Percentiles rank a stretch among this genome's conserved stretches.
Evolutionary conservation across 2,329 filamentous ascomycete species (phyloP).

Genomic region (Pseudogymnoascus sp.): DNA sequence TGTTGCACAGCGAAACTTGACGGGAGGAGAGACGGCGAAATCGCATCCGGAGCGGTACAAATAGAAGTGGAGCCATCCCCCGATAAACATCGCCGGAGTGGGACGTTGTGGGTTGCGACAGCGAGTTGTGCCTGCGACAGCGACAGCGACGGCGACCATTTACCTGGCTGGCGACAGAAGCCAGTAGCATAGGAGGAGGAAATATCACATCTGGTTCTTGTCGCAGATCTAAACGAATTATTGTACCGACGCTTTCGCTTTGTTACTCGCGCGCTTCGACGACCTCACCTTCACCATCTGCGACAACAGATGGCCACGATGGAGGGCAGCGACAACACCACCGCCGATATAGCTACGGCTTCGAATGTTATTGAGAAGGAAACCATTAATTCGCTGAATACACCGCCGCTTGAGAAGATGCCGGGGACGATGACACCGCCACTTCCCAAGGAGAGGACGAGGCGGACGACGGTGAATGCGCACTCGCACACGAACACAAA

Average conservation of each 20-base stretch:
- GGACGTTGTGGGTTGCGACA: background rate
- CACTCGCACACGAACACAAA: background rate
- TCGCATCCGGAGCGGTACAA: conserved; percentile 1
- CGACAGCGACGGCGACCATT: background rate
- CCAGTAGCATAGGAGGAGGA: background rate
- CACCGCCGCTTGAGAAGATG: background rate
- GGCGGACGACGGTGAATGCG: background rate
- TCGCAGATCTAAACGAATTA: background rate
- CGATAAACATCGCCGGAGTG: conserved; percentile 6
- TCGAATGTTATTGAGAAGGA: background rate
- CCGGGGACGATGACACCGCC: background rate
- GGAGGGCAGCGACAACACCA: background rate
- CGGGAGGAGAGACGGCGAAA: background rate
- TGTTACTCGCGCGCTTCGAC: conserved; percentile 1
- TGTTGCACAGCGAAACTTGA: background rate
- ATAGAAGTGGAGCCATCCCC: conserved; percentile 2
- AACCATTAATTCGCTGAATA: background rate
- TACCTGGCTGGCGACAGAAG: background rate
- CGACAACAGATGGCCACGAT: background rate
- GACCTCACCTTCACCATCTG: background rate
- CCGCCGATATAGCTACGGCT: background rate
- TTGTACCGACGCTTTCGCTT: background rate
- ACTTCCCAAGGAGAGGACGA: background rate
- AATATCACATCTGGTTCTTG: background rate
- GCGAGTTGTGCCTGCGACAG: too few species aligned